Base-by-base conservation (phyloP, 306 rosid genomes). In the Prunus salicina region DNA sequence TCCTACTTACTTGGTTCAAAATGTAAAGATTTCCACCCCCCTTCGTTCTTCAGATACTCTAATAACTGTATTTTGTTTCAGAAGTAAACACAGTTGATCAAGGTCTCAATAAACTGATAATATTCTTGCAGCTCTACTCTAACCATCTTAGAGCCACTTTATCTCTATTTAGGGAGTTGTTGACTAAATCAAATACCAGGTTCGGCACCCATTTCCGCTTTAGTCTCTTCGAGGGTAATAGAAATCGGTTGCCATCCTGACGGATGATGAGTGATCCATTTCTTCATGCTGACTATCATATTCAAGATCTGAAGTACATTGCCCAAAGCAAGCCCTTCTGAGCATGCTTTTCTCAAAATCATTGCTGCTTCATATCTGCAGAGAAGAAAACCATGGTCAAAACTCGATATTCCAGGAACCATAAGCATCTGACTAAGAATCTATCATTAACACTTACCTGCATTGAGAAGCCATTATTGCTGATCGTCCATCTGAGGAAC, bases 161-260 rank as follows among this genome's bases (percentile, higher is more conserved):
- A 41, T 69, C 56, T 19, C 76, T 49, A 64, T 66, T 46, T 68
- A 62, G 71, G 45, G 72, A 50, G 73, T 72, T 66, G 80, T 75
- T 78, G 71, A 61, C 30, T 4, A 34, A 27, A 64, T 78, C 80
- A 84, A 77, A 69, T 75, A 79, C 78, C 67, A 76, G 63, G 65
- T 81, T 73, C 66, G 0, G 72, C 69, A 67, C 57, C 58, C n/a
- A 74, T 27, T 68, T 78, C 87, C 50, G 81, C 73, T 73, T 75
- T 62, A 56, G 74, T 58, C 89, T 85, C 91, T 6, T 76, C 8
- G 50, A 87, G 81, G 38, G 77, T 43, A 78, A 94, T 82, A 51
- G 43, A 74, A 78, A 91, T 75, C 0, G 96, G 98, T 85, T 86
- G 96, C 97, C 96, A 94, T 80, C 97, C 97, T 62, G 89, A 81